phyloP scores from a whole-genome alignment of 768 basidiomycete genomes.

The Pholiota microspora region DNA sequence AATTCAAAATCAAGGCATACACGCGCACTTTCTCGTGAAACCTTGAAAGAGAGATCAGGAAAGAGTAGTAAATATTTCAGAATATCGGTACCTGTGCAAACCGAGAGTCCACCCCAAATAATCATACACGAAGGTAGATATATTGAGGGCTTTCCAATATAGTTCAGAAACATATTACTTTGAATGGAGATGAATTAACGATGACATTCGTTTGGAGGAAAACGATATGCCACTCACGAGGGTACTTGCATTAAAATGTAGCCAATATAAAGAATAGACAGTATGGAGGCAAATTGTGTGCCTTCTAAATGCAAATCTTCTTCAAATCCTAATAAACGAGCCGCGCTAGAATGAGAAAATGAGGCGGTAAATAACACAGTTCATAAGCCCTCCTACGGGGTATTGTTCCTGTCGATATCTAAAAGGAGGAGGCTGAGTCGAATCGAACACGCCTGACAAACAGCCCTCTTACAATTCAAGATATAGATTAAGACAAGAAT shows the following conservation, averaged over 20 bases:
- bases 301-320: constrained; percentile 60
- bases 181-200: neutral
- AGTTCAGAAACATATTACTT: constrained; percentile 77
- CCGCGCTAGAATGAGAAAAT: constrained; percentile 45
- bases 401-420: constrained; percentile 79
- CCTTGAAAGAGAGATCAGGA: constrained; percentile 22
- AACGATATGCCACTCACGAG: constrained; percentile 43
- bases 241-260: constrained; percentile 82
- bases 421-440: neutral
- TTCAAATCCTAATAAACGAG: constrained; percentile 70
- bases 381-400: constrained; percentile 37
- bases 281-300: constrained; percentile 59
- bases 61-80: neutral
- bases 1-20: neutral
- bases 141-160: constrained; percentile 64
- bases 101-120: constrained; percentile 66
- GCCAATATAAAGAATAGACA: constrained; percentile 70
- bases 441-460: neutral
- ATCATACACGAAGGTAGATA: constrained; percentile 70
- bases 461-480: constrained; percentile 42
- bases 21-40: constrained; percentile 36
- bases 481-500: constrained; percentile 55
- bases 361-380: neutral
- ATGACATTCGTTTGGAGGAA: neutral
- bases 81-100: constrained; percentile 43